Conservation (phyloP, 2,329 filamentous ascomycete genomes). For the Phialophora chinensis region DNA sequence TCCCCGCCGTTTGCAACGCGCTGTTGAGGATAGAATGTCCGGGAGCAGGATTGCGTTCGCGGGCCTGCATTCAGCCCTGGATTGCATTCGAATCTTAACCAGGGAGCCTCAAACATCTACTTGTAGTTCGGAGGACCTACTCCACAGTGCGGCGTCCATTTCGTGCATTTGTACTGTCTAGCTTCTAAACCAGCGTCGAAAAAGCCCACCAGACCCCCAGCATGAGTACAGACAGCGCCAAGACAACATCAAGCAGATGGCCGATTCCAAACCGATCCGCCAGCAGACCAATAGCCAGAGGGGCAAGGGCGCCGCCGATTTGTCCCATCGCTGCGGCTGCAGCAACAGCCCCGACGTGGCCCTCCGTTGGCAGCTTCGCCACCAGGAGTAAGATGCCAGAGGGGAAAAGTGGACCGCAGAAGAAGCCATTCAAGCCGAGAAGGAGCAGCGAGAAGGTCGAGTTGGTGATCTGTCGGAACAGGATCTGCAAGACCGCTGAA, state of each 20-base stretch:
- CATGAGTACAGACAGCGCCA: slow-evolving; percentile 13
- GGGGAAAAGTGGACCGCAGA: slow-evolving; percentile 52
- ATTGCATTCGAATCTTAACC: no score
- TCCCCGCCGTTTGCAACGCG: no score
- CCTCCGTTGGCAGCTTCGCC: slow-evolving; percentile 46
- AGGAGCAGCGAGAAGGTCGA: slow-evolving; percentile 42
- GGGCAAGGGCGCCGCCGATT: slow-evolving; percentile 52
- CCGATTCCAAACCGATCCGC: slow-evolving; percentile 29
- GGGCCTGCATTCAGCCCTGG: no score
- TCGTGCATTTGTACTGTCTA: background rate
- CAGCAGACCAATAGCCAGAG: slow-evolving; percentile 50
- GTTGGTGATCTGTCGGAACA: slow-evolving; percentile 17
- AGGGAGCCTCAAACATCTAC: background rate
- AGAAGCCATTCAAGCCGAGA: slow-evolving; percentile 47
- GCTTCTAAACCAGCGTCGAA: background rate
- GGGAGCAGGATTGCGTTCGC: no score
- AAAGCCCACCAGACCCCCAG: slow-evolving; percentile 29
- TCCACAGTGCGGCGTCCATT: background rate
- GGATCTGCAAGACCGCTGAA: slow-evolving; percentile 16
- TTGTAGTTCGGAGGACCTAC: background rate
- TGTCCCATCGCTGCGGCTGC: slow-evolving; percentile 54
- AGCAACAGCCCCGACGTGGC: slow-evolving; percentile 53
- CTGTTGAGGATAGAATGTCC: no score
- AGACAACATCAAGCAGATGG: slow-evolving; percentile 27
- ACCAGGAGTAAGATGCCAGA: slow-evolving; percentile 50